Base-by-base conservation (phyloP, 148 eudicot genomes). In the Salicornia ramosissima region DNA sequence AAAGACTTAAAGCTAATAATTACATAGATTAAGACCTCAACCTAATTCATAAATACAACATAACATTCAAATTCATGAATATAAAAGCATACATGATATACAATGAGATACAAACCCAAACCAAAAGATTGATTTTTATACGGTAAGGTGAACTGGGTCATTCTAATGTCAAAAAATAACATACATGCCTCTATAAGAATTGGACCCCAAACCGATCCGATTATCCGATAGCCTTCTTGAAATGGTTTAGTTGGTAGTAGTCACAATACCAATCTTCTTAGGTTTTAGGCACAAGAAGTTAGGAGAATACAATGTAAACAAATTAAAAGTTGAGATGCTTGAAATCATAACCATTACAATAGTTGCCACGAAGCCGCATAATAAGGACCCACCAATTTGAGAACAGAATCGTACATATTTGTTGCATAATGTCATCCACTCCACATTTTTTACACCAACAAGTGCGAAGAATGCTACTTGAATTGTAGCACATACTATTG, bases 381-480 rank as follows among this genome's bases (percentile, higher is more conserved):
- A 2, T 0, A 89, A 10, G 43, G 83, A 87, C 5, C 77, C 82
- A 3, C 86, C 96, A 10, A 89, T 68, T 78, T 87, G 92, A 51
- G 53, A 11, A 70, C 97, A 91, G 22, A 91, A 91, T 15, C 82
- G 80, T 4, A 77, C 73, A 74, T 62, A 89, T 26, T 22, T 82
- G 78, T 77, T 39, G 80, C 97, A 91, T 21, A 87, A 13, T 65
- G 89, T 87, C 84, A 81, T 75, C 97, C 97, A 91, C 16, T 83
- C 72, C 2, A 91, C 58, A 19, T 46, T 78, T 3, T 65, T 52
- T 16, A 59, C 58, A 0, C 97, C 97, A 10, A 67, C 65, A 19
- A 87, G 3, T n/a, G 86, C 97, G 2, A 82, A 7, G 6, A 77
- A 0, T 21, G 90, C 65, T 0, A 70, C 78, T 15, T 68, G 56